These are phyloP conservation scores for Epichloe hybrida DNA, from an alignment of 2,329 filamentous ascomycete species.

Conservation along the genomic window DNA sequence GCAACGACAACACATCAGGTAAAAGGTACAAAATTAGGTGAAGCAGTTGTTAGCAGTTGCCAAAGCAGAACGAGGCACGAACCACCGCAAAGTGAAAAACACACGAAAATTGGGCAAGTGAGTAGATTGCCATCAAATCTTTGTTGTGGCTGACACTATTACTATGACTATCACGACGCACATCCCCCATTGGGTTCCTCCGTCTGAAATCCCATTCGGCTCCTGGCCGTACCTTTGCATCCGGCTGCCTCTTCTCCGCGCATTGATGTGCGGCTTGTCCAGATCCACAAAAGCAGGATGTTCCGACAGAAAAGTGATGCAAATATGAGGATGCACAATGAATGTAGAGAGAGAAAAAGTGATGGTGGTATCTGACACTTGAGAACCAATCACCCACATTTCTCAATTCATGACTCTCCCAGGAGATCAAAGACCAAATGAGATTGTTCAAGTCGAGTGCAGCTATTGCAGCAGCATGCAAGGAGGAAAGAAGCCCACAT, in stretches of 20 bases:
- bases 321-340: conserved; percentile 1
- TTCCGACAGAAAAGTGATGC: not conserved
- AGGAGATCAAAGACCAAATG: not conserved
- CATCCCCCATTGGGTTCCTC: conserved; percentile 1
- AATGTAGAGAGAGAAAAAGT: not conserved
- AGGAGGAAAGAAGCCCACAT: not conserved
- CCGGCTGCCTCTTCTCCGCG: conserved; percentile 7
- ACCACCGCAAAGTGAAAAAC: not conserved
- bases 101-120: not conserved
- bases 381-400: not conserved
- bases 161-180: conserved; percentile 16
- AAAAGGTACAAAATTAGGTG: too few relatives aligned
- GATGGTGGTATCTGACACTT: not conserved
- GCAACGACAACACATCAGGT: too few relatives aligned
- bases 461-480: not conserved
- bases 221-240: conserved; percentile 4
- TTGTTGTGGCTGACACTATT: conserved; percentile 14
- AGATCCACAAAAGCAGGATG: not conserved
- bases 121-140: conserved; percentile 8
- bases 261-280: not conserved
- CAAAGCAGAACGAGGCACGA: too few relatives aligned
- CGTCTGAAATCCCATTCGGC: conserved; percentile 3
- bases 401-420: not conserved
- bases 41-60: too few relatives aligned
- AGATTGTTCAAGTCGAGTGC: not conserved